Evolutionary conservation across 768 basidiomycete genomes (phyloP).

Genomic region (Lyophyllum atratum): DNA sequence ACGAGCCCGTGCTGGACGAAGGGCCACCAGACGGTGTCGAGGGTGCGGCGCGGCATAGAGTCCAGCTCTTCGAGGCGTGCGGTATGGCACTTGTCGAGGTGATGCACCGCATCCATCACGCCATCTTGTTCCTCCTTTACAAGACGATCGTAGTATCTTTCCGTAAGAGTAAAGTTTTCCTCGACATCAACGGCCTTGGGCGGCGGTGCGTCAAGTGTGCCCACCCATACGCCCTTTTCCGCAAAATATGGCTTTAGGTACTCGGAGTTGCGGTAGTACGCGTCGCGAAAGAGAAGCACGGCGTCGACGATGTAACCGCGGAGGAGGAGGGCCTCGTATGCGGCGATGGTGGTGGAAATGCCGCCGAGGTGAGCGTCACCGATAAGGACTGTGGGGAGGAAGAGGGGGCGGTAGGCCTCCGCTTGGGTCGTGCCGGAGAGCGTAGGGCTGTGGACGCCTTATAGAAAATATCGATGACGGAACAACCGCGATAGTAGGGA

Average conservation of each 20-base stretch:
- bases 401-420: constrained; percentile 84
- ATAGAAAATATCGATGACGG: background rate
- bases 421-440: constrained; percentile 81
- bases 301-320: constrained; percentile 89
- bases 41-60: constrained; percentile 76
- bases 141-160: constrained; percentile 71
- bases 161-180: constrained; percentile 54
- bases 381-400: constrained; percentile 84
- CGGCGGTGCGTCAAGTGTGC: constrained; percentile 62
- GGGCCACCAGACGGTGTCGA: constrained; percentile 92
- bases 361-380: constrained; percentile 91
- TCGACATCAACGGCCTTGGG: constrained; percentile 38
- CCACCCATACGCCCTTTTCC: constrained; percentile 63
- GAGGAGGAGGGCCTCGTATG: constrained; percentile 89
- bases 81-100: constrained; percentile 65
- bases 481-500: background rate
- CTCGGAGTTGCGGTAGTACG: constrained; percentile 86
- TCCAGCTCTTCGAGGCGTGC: constrained; percentile 72
- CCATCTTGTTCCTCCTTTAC: constrained; percentile 24
- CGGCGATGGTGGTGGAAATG: constrained; percentile 87
- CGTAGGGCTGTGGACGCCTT: constrained; percentile 92
- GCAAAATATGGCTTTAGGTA: constrained; percentile 81
- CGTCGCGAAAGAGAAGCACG: constrained; percentile 80
- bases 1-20: constrained; percentile 90
- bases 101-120: constrained; percentile 49